These are phyloP conservation scores for Lactarius akahatsu DNA, from an alignment of 768 basidiomycete species.

Conservation along the genomic window DNA sequence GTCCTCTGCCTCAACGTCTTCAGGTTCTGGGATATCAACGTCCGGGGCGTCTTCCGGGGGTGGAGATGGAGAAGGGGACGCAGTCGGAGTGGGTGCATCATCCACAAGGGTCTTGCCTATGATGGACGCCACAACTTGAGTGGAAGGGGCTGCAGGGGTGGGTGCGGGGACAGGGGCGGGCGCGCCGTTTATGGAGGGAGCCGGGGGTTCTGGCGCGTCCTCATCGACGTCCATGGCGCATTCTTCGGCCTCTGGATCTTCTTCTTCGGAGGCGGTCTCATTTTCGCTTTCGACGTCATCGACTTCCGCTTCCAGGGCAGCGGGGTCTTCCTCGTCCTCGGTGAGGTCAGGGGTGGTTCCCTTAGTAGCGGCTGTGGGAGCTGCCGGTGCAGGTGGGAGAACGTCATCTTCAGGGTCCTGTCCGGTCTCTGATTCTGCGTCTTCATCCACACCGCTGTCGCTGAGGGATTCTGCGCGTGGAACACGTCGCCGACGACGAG, in stretches of 20 bases:
- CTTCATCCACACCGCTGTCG: conserved; percentile 28
- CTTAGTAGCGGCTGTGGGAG: conserved; percentile 26
- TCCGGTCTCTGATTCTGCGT: conserved; percentile 29
- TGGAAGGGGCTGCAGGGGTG: conserved; percentile 16
- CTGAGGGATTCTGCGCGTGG: conserved; percentile 23
- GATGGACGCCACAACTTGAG: conserved; percentile 19
- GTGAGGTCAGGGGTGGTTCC: conserved; percentile 34
- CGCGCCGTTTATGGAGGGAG: conserved; percentile 18
- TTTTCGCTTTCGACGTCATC: conserved; percentile 31
- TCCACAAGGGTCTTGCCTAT: conserved; percentile 15
- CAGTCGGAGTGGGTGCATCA: conserved; percentile 18
- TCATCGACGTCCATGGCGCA: conserved; percentile 38
- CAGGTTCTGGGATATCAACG: conserved; percentile 30
- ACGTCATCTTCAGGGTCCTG: conserved; percentile 41
- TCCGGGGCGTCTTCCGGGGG: conserved; percentile 27
- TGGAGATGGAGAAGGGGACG: conserved; percentile 25
- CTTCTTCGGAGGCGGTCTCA: conserved; percentile 32
- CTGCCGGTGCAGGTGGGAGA: conserved; percentile 33
- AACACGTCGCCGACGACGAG: conserved; percentile 24
- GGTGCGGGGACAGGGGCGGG: conserved; percentile 31
- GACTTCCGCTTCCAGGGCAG: conserved; percentile 28
- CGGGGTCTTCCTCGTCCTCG: conserved; percentile 40
- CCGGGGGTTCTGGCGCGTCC: conserved; percentile 28
- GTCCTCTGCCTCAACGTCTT: conserved; percentile 32
- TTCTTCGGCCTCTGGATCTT: conserved; percentile 29